Conservation (phyloP, 2,329 filamentous ascomycete genomes). For the Alternaria brassicicola region DNA sequence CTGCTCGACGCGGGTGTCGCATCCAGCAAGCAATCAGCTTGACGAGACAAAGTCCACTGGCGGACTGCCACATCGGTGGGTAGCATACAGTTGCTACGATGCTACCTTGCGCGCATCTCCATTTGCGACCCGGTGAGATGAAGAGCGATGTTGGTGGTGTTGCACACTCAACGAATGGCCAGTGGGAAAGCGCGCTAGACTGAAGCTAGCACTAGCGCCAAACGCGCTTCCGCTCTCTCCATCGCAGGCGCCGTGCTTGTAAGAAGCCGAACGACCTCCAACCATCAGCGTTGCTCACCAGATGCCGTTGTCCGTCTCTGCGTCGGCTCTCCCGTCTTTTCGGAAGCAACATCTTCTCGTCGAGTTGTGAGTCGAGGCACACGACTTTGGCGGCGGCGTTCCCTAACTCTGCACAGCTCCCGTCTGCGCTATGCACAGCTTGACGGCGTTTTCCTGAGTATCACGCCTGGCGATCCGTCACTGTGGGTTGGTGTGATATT, state of each 20-base stretch:
- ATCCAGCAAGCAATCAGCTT: neutral
- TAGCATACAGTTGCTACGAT: neutral
- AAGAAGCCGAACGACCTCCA: conserved; percentile 9
- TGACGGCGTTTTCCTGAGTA: conserved; percentile 82
- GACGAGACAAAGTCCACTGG: neutral
- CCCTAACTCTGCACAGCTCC: conserved; percentile 61
- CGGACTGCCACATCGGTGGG: conserved; percentile 23
- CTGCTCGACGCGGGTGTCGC: neutral
- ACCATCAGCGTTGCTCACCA: conserved; percentile 12
- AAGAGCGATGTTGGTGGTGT: conserved; percentile 3
- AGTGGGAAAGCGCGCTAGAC: neutral
- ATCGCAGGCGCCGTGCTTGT: conserved; percentile 1
- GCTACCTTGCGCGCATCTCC: conserved; percentile 27
- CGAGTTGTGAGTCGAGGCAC: conserved; percentile 70
- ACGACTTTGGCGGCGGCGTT: conserved; percentile 21
- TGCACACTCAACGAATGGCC: conserved; percentile 1
- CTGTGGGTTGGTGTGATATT: conserved; percentile 93
- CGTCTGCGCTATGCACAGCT: conserved; percentile 83
- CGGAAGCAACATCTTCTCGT: conserved; percentile 77
- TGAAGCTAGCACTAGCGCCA: conserved; percentile 16
- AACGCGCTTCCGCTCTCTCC: conserved; percentile 5
- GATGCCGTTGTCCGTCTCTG: conserved; percentile 34
- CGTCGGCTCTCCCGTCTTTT: conserved; percentile 54
- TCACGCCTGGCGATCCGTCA: conserved; percentile 79
- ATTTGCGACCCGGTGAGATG: conserved; percentile 1